Conservation (phyloP, 2,329 filamentous ascomycete species). For the Talaromyces piceae region DNA sequence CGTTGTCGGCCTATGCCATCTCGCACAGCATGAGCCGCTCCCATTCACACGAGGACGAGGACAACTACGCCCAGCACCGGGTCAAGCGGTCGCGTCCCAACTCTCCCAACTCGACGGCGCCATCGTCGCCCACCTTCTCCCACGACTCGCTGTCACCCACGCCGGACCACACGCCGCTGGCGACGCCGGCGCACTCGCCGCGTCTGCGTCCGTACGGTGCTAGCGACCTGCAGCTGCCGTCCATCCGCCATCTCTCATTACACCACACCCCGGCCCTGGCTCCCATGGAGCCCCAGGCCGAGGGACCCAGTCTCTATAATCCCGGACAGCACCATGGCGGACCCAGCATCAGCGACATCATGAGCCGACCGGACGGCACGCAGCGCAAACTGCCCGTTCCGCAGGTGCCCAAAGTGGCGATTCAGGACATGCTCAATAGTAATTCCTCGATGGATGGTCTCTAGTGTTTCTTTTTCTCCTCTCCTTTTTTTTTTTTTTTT, state of each 20-base stretch:
- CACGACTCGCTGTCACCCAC: constrained; percentile 93
- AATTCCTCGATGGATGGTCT: constrained; percentile 60
- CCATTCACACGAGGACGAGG: constrained; percentile 68
- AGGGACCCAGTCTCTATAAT: constrained; percentile 52
- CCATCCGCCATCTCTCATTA: constrained; percentile 66
- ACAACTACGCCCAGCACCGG: constrained; percentile 47
- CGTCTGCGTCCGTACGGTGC: constrained; percentile 70
- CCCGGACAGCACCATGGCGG: constrained; percentile 55
- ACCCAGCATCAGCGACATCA: constrained; percentile 83
- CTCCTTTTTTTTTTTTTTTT: neutral
- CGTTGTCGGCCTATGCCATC: constrained; percentile 67
- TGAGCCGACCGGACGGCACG: constrained; percentile 77
- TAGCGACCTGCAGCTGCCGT: constrained; percentile 72
- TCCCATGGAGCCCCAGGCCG: constrained; percentile 61
- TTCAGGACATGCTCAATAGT: constrained; percentile 73
- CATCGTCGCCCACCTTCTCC: constrained; percentile 92
- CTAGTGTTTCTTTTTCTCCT: neutral
- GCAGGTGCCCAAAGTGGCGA: constrained; percentile 77
- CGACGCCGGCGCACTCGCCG: constrained; percentile 90
- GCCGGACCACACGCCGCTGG: constrained; percentile 96
- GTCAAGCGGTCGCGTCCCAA: constrained; percentile 87
- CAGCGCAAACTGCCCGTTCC: constrained; percentile 88
- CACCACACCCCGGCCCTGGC: constrained; percentile 60
- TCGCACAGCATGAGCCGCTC: constrained; percentile 83
- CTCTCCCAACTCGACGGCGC: constrained; percentile 90